Percentiles rank a stretch among this genome's conserved stretches.
These are phyloP conservation scores for Penicillium sp. DNA, from an alignment of 2,329 filamentous ascomycete species.

Conservation along the genomic window DNA sequence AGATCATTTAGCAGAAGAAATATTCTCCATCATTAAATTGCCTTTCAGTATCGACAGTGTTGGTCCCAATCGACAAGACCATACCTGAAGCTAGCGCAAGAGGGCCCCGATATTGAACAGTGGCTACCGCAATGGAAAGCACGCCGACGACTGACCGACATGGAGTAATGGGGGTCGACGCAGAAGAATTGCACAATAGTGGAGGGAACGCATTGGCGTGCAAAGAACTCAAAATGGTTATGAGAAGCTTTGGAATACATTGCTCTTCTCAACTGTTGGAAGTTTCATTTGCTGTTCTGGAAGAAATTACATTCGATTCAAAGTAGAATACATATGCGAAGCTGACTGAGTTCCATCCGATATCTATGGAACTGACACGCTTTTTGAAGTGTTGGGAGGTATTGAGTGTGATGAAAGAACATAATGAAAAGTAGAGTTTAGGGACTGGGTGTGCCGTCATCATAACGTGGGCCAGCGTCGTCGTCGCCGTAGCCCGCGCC, in stretches of 20 bases:
- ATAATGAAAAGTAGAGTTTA: conserved; percentile 17
- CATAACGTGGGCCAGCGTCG: conserved; percentile 45
- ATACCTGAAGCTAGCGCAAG: too few species aligned
- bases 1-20: too few species aligned
- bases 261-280: not conserved
- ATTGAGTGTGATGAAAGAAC: conserved; percentile 8
- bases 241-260: not conserved
- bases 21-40: too few species aligned
- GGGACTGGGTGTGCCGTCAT: conserved; percentile 45
- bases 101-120: too few species aligned
- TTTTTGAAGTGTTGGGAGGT: conserved; percentile 13
- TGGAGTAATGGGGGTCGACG: too few species aligned
- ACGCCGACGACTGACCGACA: too few species aligned
- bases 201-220: too few species aligned
- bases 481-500: conserved; percentile 39
- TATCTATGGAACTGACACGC: conserved; percentile 14
- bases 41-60: too few species aligned
- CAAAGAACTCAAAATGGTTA: too few species aligned
- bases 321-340: conserved; percentile 26
- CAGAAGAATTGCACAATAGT: too few species aligned
- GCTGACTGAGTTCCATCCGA: conserved; percentile 13
- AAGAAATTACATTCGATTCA: conserved; percentile 16
- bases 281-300: conserved; percentile 13
- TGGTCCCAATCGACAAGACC: too few species aligned
- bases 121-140: too few species aligned